A percentile compares a stretch with the other conserved stretches of the same genome.
Evolutionary conservation across 805 yeast genomes (phyloP).

Genomic region (Wickerhamiella galacta): DNA sequence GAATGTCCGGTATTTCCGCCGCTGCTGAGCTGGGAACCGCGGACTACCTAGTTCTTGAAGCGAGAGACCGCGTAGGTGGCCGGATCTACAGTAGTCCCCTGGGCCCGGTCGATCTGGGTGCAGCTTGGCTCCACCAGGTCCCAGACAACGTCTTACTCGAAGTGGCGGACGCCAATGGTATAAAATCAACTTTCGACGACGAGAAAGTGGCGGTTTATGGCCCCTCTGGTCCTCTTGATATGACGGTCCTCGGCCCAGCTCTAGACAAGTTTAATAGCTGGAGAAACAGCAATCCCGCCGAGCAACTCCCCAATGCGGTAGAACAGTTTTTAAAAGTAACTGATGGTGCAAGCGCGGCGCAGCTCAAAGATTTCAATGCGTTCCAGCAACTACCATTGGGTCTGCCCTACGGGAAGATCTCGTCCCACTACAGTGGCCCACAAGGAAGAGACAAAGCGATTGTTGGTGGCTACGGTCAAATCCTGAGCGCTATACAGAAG

Average conservation of each 20-base stretch:
- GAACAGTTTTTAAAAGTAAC: too few relatives aligned
- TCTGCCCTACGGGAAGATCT: neutral
- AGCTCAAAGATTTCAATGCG: neutral
- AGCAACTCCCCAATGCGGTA: conserved; percentile 7
- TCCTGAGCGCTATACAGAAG: conserved; percentile 8
- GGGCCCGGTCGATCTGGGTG: conserved; percentile 14
- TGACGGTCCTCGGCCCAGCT: neutral
- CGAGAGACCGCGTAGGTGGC: conserved; percentile 21
- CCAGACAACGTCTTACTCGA: conserved; percentile 12
- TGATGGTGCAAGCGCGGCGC: neutral
- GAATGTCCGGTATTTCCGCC: conserved; percentile 21
- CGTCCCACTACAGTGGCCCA: conserved; percentile 1
- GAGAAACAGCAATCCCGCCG: conserved; percentile 2
- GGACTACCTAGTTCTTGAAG: conserved; percentile 17
- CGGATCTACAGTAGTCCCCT: conserved; percentile 12
- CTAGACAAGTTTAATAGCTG: conserved; percentile 10
- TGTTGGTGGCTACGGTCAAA: conserved; percentile 12
- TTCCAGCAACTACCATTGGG: conserved; percentile 5
- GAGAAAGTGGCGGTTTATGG: conserved; percentile 8
- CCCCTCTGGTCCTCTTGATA: conserved; percentile 7
- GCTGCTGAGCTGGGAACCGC: conserved; percentile 15
- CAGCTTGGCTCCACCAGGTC: conserved; percentile 17
- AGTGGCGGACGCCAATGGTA: conserved; percentile 10
- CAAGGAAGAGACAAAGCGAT: conserved; percentile 16
- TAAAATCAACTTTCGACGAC: conserved; percentile 12